These are phyloP conservation scores for Backusella circina DNA, from an alignment of 192 early-diverging fungal species.

Conservation along the genomic window DNA sequence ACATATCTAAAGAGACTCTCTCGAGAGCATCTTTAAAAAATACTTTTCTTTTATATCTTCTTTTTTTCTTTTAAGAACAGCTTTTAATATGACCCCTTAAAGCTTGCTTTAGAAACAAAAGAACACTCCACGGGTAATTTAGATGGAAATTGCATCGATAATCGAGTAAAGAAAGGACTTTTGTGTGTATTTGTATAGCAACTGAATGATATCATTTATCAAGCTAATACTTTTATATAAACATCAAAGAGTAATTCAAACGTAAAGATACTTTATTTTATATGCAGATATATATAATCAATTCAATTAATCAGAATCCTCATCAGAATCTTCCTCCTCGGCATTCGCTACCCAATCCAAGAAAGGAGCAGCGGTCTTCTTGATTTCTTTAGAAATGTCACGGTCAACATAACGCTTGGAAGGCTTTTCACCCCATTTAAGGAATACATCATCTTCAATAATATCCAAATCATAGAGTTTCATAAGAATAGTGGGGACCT, in stretches of 20 bases:
- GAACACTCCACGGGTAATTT: neutral
- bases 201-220: neutral
- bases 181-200: neutral
- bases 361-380: constrained; percentile 85
- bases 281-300: too few relatives aligned
- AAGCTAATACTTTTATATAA: too few relatives aligned
- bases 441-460: constrained; percentile 85
- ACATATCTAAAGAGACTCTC: neutral
- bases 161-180: neutral
- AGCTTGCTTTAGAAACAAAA: neutral
- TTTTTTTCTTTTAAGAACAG: neutral
- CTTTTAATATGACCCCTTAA: neutral
- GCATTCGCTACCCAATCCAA: constrained; percentile 88
- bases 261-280: too few relatives aligned
- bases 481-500: constrained; percentile 79
- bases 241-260: too few relatives aligned
- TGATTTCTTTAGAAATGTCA: constrained; percentile 76
- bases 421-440: constrained; percentile 87
- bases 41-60: neutral
- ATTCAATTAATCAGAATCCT: constrained; percentile 27
- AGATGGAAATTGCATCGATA: neutral
- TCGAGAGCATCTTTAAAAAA: neutral
- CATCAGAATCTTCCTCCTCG: constrained; percentile 74
- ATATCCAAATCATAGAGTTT: constrained; percentile 88
- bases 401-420: constrained; percentile 75